phyloP scores from a whole-genome alignment of 805 yeast genomes.

The Yarrowia keelungensis region DNA sequence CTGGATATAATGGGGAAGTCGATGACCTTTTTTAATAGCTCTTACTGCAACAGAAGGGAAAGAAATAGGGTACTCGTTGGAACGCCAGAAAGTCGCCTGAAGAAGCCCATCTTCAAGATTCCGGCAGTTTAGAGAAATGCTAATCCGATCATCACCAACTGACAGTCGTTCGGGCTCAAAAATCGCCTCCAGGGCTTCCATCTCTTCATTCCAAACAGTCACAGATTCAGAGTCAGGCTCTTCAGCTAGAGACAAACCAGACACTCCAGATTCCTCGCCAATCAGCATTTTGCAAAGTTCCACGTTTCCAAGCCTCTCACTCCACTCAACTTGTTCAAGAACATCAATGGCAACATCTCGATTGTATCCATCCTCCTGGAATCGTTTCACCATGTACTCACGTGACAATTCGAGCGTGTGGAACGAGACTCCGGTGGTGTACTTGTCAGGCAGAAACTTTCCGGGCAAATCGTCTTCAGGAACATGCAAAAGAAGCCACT shows the following conservation, averaged over 20 bases:
- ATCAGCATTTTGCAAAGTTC: conserved; percentile 46
- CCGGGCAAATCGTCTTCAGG: conserved; percentile 93
- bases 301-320: conserved; percentile 62
- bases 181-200: conserved; percentile 68
- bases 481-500: conserved; percentile 83
- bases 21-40: conserved; percentile 48
- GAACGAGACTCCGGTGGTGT: conserved; percentile 39
- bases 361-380: conserved; percentile 74
- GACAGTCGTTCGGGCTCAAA: conserved; percentile 56
- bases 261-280: conserved; percentile 34
- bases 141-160: conserved; percentile 4
- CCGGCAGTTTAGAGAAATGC: conserved; percentile 11
- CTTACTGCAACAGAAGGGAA: conserved; percentile 73
- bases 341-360: conserved; percentile 65
- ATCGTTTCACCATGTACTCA: conserved; percentile 65
- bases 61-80: conserved; percentile 65
- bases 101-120: conserved; percentile 34
- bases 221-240: conserved; percentile 45
- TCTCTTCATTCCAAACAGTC: conserved; percentile 75
- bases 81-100: conserved; percentile 52
- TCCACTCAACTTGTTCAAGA: conserved; percentile 53
- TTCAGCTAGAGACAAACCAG: not conserved
- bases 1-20: conserved; percentile 49
- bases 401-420: conserved; percentile 52
- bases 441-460: conserved; percentile 48